Base-by-base conservation (phyloP, 768 basidiomycete species). In the Macrolepiota dolichaula region DNA sequence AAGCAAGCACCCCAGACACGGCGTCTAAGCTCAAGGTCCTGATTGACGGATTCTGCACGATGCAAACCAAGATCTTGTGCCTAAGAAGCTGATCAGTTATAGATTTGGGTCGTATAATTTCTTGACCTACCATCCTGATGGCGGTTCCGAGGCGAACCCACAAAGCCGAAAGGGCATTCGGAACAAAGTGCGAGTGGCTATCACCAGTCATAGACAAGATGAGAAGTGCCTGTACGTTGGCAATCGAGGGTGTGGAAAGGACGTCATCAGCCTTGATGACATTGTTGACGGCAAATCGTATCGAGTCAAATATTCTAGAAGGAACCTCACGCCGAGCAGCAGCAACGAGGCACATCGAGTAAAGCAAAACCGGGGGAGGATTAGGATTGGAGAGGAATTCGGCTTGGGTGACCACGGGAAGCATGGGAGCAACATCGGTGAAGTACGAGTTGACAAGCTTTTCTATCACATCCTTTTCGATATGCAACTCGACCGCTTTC, bases 41-140 rank as follows among this genome's bases (percentile, higher is more conserved):
- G 87, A 67, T 87, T 91, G 46, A 89, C 87, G 0, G 89, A 87
- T 71, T 96, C 94, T 49, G 96, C 92, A 25, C 97, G 85, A 72
- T 98, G 96, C 54, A 99, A 75, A 2, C 97, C 97, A 29, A 99
- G 80, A 70, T 98, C 96, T 77, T 99, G 97, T 3, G 96, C 97
- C 95, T 94, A 64, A 29, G 63, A 13, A 57, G 36, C 55, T 17
- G 61, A 53, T 40, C 63, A 38, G 63, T 29, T 29, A 46, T 5
- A n/a, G 49, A 22, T 22, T 19, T n/a, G 36, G 22, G 52, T 27
- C 37, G 55, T 51, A 51, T 40, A 29, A 51, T 37, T 49, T 3
- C 12, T 64, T 62, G n/a, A 75, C 86, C 66, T 61, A 92, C 90
- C 96, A 98, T 94, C 67, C 95, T 83, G 64, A 96, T 88, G n/a